Percentiles rank a stretch among this genome's conserved stretches.
Conservation (phyloP, 2,329 filamentous ascomycete genomes). For the Sclerotiophoma versabilis region DNA sequence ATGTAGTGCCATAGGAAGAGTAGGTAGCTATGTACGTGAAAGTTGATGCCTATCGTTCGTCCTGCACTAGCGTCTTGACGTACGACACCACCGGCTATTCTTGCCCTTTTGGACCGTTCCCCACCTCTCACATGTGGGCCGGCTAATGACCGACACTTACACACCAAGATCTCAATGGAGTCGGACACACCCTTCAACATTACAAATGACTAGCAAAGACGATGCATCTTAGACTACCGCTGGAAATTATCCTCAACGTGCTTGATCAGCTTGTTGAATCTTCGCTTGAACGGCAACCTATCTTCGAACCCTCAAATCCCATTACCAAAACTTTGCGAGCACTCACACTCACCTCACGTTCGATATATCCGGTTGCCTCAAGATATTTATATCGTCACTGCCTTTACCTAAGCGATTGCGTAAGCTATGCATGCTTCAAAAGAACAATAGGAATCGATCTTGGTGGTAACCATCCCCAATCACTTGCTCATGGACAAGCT, state of each 20-base stretch:
- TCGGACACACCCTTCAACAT: too few relatives aligned
- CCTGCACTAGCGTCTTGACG: too few relatives aligned
- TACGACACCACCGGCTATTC: too few relatives aligned
- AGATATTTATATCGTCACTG: constrained; percentile 37
- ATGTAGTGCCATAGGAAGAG: too few relatives aligned
- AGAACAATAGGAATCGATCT: constrained; percentile 35
- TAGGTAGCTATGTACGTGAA: too few relatives aligned
- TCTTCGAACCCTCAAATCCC: constrained; percentile 28
- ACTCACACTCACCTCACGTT: constrained; percentile 33
- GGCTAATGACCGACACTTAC: too few relatives aligned
- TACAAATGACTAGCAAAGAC: too few relatives aligned
- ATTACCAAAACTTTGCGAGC: constrained; percentile 36
- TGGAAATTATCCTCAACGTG: constrained; percentile 35
- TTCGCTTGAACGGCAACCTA: constrained; percentile 19
- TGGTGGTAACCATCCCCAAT: constrained; percentile 28
- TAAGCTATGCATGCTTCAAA: constrained; percentile 26
- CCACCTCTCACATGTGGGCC: too few relatives aligned
- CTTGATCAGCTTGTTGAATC: constrained; percentile 39
- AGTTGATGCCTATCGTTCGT: too few relatives aligned
- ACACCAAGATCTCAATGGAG: too few relatives aligned
- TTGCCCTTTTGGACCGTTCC: too few relatives aligned
- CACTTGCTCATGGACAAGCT: constrained; percentile 29
- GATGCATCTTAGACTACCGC: constrained; percentile 20
- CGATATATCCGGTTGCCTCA: constrained; percentile 29
- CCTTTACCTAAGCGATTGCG: constrained; percentile 32